These are phyloP conservation scores for Geum urbanum DNA, from an alignment of 306 rosid genomes.

Conservation along the genomic window DNA sequence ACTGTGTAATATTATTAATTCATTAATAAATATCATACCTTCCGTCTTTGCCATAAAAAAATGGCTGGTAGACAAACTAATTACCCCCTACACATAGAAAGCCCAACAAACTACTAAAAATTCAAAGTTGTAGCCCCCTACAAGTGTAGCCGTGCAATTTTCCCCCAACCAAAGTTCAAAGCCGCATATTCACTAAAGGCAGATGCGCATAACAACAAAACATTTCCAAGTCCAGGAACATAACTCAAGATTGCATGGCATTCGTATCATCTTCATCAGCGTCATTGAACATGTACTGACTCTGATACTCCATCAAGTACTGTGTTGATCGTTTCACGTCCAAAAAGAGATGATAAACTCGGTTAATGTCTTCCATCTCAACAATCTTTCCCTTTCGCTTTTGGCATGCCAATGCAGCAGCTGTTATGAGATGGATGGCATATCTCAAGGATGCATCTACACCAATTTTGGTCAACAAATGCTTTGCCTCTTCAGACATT, in stretches of 20 bases:
- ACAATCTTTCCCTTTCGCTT: conserved; percentile 79
- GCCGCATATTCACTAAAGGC: not conserved
- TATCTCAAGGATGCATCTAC: conserved; percentile 89
- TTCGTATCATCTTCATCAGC: conserved; percentile 61
- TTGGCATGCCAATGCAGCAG: conserved; percentile 80
- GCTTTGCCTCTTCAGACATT: conserved; percentile 82
- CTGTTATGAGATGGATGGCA: conserved; percentile 88
- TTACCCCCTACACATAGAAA: not conserved
- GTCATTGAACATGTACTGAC: conserved; percentile 85
- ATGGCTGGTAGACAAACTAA: not conserved
- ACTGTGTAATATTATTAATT: too few relatives aligned
- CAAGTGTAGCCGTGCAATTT: not conserved
- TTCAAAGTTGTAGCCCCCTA: not conserved
- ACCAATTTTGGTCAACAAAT: conserved; percentile 81
- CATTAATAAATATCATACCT: too few relatives aligned
- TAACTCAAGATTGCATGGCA: conserved; percentile 51
- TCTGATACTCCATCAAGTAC: conserved; percentile 92
- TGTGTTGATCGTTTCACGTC: conserved; percentile 96
- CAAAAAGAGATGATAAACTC: conserved; percentile 89
- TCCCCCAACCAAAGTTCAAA: not conserved
- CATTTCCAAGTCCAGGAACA: not conserved
- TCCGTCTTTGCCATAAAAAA: too few relatives aligned
- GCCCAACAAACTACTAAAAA: not conserved
- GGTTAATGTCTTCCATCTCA: conserved; percentile 85
- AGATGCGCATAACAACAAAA: not conserved